Evolutionary conservation across 306 rosid species (phyloP).

Genomic region (Pterocarpus macrocarpus): DNA sequence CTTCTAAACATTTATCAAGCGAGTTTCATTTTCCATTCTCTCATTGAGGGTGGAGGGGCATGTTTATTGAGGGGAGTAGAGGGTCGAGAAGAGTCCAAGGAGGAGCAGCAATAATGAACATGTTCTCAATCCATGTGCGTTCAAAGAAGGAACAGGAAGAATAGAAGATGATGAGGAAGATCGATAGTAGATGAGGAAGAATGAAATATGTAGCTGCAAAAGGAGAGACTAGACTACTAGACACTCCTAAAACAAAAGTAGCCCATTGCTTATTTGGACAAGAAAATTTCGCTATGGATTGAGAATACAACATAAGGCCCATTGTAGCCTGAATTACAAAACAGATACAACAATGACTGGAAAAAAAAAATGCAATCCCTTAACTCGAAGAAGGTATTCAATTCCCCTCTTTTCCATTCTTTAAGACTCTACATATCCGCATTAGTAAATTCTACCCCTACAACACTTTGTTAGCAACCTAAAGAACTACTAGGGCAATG

Average conservation of each 20-base stretch:
- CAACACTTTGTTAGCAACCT: slow-evolving; percentile 48
- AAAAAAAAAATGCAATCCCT: slow-evolving; percentile 42
- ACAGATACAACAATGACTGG: slow-evolving; percentile 55
- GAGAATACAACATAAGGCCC: slow-evolving; percentile 60
- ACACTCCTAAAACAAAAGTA: slow-evolving; percentile 4
- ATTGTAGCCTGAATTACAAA: slow-evolving; percentile 55
- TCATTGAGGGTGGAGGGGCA: background rate
- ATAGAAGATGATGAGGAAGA: background rate
- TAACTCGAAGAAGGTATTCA: background rate
- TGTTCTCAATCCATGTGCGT: slow-evolving; percentile 39
- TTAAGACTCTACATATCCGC: slow-evolving; percentile 44
- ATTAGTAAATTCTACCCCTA: slow-evolving; percentile 51
- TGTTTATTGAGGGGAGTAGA: background rate
- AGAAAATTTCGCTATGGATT: slow-evolving; percentile 47
- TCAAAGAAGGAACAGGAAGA: slow-evolving; percentile 33
- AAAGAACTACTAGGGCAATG: slow-evolving; percentile 51
- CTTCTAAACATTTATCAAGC: background rate
- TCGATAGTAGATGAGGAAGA: slow-evolving; percentile 1
- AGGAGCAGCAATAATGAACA: slow-evolving; percentile 15
- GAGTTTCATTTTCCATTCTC: background rate
- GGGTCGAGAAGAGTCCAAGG: background rate
- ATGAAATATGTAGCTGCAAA: slow-evolving; percentile 31
- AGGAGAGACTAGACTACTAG: slow-evolving; percentile 13
- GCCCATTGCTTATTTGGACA: slow-evolving; percentile 47
- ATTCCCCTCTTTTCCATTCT: slow-evolving; percentile 51